A percentile compares a stretch with the other conserved stretches of the same genome.
Evolutionary conservation across 306 rosid genomes (phyloP).

Genomic region (Malus domestica): DNA sequence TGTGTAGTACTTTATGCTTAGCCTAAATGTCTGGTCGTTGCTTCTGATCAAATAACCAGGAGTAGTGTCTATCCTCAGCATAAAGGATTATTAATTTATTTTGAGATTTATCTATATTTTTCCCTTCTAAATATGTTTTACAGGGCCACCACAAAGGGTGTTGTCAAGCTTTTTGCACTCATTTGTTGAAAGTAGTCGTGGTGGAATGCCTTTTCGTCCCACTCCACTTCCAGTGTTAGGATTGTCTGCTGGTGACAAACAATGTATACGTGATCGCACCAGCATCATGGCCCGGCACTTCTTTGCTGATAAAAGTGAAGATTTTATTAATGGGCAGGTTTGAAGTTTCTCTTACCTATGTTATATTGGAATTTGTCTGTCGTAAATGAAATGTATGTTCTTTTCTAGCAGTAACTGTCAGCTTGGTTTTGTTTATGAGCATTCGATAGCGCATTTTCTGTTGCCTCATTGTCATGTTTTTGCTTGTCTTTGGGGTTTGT

Average conservation of each 20-base stretch:
- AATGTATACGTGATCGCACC: constrained; percentile 88
- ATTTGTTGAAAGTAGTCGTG: constrained; percentile 83
- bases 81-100: not conserved
- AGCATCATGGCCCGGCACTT: constrained; percentile 99
- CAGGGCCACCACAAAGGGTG: constrained; percentile 96
- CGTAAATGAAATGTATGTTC: not conserved
- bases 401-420: not conserved
- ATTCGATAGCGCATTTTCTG: not conserved
- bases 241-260: constrained; percentile 89
- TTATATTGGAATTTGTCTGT: constrained; percentile 11
- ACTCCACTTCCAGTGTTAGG: constrained; percentile 78
- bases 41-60: not conserved
- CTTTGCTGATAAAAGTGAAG: constrained; percentile 90
- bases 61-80: not conserved
- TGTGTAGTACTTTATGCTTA: not conserved
- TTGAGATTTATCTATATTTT: not conserved
- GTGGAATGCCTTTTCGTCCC: constrained; percentile 84
- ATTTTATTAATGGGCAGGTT: constrained; percentile 88
- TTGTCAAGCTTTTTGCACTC: constrained; percentile 85
- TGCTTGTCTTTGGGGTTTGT: not conserved
- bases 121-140: constrained; percentile 21
- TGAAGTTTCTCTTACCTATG: constrained; percentile 9
- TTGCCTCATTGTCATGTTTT: not conserved
- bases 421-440: not conserved
- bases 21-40: not conserved